Conservation (phyloP, 2,329 filamentous ascomycete species). For the Exophiala xenobiotica region DNA sequence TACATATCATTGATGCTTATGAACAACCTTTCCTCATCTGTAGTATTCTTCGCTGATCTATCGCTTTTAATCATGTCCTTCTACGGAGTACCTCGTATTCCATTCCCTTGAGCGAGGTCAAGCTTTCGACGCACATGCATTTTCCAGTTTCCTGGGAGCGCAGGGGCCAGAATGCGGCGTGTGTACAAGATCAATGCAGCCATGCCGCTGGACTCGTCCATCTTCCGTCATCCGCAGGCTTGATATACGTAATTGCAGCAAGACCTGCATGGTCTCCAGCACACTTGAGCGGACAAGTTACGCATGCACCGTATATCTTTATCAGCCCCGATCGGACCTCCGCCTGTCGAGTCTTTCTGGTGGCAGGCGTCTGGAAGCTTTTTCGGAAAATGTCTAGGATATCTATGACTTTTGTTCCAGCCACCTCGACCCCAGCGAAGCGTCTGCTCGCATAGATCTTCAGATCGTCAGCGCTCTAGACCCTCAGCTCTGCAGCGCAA, state of each 20-base stretch:
- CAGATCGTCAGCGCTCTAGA: background rate
- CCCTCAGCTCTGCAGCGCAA: background rate
- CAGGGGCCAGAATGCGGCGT: background rate
- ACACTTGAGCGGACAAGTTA: too few species aligned
- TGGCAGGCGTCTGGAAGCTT: background rate
- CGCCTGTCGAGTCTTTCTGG: background rate
- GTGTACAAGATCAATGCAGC: slow-evolving; percentile 1
- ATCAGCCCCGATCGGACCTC: too few species aligned
- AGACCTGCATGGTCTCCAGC: too few species aligned
- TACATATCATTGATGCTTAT: background rate
- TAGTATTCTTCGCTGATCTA: too few species aligned
- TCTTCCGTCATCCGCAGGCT: background rate
- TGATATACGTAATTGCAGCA: slow-evolving; percentile 2
- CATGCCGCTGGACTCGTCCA: background rate
- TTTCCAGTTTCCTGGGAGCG: background rate
- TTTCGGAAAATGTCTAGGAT: background rate
- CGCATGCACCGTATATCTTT: too few species aligned
- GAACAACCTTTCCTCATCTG: background rate
- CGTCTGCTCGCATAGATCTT: background rate
- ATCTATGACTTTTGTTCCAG: background rate
- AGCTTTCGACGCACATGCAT: background rate
- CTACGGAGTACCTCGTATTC: too few species aligned
- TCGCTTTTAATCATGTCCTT: background rate
- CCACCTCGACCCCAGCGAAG: background rate
- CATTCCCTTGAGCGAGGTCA: too few species aligned